phyloP scores from a whole-genome alignment of 495 filamentous ascomycete species.

The Tuber borchii region DNA sequence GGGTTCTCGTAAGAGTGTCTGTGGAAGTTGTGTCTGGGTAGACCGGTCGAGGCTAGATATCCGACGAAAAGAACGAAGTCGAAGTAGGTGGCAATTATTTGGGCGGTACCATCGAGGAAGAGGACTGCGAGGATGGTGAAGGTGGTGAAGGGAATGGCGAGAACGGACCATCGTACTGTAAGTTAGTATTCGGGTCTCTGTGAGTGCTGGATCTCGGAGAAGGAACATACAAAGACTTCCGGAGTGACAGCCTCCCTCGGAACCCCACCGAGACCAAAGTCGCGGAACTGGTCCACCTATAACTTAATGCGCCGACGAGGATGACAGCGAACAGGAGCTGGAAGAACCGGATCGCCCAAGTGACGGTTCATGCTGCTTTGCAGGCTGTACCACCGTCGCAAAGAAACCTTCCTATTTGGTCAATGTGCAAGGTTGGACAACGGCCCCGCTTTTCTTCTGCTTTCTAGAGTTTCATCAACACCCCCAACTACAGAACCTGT shows the following conservation, averaged over 20 bases:
- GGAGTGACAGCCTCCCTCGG: conserved; percentile 25
- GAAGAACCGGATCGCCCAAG: conserved; percentile 31
- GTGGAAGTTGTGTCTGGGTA: conserved; percentile 31
- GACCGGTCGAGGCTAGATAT: conserved; percentile 24
- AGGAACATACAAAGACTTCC: conserved; percentile 22
- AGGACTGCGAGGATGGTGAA: conserved; percentile 32
- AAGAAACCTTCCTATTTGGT: no score
- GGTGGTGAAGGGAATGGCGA: conserved; percentile 26
- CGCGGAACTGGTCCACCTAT: conserved; percentile 34
- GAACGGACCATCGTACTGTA: conserved; percentile 13
- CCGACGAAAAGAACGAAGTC: conserved; percentile 35
- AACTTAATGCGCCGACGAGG: conserved; percentile 29
- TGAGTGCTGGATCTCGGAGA: not conserved
- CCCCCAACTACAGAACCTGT: no score
- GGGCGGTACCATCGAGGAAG: conserved; percentile 22
- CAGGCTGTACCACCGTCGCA: no score
- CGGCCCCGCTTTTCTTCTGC: no score
- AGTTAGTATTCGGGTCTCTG: not conserved
- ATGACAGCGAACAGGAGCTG: conserved; percentile 32
- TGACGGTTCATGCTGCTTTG: not conserved
- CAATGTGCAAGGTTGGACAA: no score
- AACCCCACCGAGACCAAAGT: conserved; percentile 7
- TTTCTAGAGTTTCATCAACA: no score
- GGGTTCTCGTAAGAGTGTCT: conserved; percentile 10
- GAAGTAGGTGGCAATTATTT: conserved; percentile 25